Evolutionary conservation across 495 filamentous ascomycete genomes (phyloP), one percentile per base, ranked within the genome.

Genomic region (Paragyromitra xinjiangensis): DNA sequence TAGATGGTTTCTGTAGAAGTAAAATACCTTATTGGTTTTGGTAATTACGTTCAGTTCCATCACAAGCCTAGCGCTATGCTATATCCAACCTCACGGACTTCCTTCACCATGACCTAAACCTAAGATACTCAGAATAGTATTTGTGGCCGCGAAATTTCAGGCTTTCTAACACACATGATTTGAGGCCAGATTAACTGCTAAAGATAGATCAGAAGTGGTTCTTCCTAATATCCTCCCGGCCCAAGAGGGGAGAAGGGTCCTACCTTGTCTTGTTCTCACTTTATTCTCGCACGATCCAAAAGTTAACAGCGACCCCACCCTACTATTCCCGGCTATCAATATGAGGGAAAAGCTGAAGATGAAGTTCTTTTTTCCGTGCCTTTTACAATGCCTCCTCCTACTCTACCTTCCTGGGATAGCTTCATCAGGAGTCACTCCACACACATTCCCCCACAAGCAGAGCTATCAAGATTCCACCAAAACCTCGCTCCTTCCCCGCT

Each of bases 1-100:
- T 78, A 86, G 92, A 48, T 94, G 92, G 92, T 92, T 93, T 80
- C 85, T 87, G 63, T 87, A 81, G 59, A 81, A 34, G 29, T 55
- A 53, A 34, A 42, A 40, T 53, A 16, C 16, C 40, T 73, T 24
- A 7, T 39, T 26, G 29, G 34, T 12, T 70, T 44, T 6, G 6
- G n/a, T 62, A 61, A 53, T 74, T 64, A 55, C 5, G n/a, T 56
- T 1, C n/a, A 12, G 39, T 63, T 40, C 8, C 37, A 22, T 42
- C 22, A 40, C 16, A 44, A 63, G 12, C 12, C 42, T 29, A 37
- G 56, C 26, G 16, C 29, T 26, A 37, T 61, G 37, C 11, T 16
- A 4, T 24, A 61, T 34, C 16, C 6, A 61, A 37, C 29, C 14
- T 61, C 16, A 8, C n/a, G 14, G 12, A 7, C 3, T 61, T 61